Percentiles rank a stretch among this genome's conserved stretches.
These are phyloP conservation scores for Neocatenulostroma microsporum DNA, from an alignment of 2,329 filamentous ascomycete species.

Conservation along the genomic window DNA sequence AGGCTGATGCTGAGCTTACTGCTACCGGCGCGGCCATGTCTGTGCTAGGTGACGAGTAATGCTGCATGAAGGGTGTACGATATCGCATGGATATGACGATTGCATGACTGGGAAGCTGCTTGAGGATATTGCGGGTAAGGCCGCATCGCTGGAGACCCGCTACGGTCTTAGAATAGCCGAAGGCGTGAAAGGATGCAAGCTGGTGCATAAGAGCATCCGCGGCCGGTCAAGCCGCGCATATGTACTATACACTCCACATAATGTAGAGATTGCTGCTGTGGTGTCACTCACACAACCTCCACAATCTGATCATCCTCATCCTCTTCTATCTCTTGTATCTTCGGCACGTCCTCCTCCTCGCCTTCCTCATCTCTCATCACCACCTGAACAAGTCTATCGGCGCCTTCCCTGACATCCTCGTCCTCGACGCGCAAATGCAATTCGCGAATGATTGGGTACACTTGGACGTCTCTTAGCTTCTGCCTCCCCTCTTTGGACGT, in stretches of 20 bases:
- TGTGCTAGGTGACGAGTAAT: constrained; percentile 20
- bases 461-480: constrained; percentile 63
- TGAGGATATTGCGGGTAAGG: too few species aligned
- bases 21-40: constrained; percentile 21
- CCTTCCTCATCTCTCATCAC: constrained; percentile 70
- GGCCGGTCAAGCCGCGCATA: too few species aligned
- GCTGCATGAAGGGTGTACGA: too few species aligned
- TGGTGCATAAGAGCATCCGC: too few species aligned
- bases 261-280: too few species aligned
- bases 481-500: constrained; percentile 70
- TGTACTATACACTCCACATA: too few species aligned
- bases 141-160: too few species aligned
- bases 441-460: constrained; percentile 85
- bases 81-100: too few species aligned
- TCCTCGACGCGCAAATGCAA: constrained; percentile 70
- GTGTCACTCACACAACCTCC: constrained; percentile 34
- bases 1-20: constrained; percentile 20
- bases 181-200: too few species aligned
- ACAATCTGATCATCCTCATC: constrained; percentile 35
- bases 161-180: too few species aligned
- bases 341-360: constrained; percentile 43
- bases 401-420: constrained; percentile 73
- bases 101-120: too few species aligned
- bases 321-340: constrained; percentile 37
- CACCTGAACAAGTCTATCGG: constrained; percentile 83